These are phyloP conservation scores for Crithidia thermophila DNA, from an alignment of 208 protist genomes.

Conservation along the genomic window DNA sequence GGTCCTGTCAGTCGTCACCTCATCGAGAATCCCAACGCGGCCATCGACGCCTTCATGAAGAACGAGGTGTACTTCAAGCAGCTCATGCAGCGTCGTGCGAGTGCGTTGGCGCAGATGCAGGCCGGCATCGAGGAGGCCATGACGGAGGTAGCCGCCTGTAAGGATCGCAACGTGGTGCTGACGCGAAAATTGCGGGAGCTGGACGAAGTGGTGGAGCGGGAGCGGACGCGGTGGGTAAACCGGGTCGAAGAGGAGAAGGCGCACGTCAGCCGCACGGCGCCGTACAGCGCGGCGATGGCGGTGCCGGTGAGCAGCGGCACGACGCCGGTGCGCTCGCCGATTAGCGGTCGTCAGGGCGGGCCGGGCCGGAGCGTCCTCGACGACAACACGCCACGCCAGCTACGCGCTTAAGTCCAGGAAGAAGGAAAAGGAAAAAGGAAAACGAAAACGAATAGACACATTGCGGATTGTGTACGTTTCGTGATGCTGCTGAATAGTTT, in stretches of 20 bases:
- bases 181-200: conserved; percentile 66
- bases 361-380: conserved; percentile 17
- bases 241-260: conserved; percentile 71
- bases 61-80: conserved; percentile 88
- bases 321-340: conserved; percentile 26
- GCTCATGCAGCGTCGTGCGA: conserved; percentile 65
- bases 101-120: conserved; percentile 66
- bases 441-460: not conserved
- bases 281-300: conserved; percentile 20
- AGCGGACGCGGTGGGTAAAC: conserved; percentile 66
- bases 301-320: conserved; percentile 20
- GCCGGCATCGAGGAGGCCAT: conserved; percentile 64
- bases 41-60: conserved; percentile 80
- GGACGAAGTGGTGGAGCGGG: conserved; percentile 66
- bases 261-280: conserved; percentile 40
- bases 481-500: no score
- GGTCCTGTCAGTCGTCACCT: conserved; percentile 36
- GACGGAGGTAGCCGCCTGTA: conserved; percentile 60
- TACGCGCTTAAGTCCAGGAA: conserved; percentile 22
- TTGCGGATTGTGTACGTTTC: not conserved
- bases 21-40: conserved; percentile 56
- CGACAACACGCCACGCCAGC: conserved; percentile 17
- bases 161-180: conserved; percentile 64
- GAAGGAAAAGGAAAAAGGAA: not conserved
- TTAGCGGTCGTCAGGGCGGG: conserved; percentile 9